Conservation (phyloP, 257 asterid species). For the Salvia splendens region DNA sequence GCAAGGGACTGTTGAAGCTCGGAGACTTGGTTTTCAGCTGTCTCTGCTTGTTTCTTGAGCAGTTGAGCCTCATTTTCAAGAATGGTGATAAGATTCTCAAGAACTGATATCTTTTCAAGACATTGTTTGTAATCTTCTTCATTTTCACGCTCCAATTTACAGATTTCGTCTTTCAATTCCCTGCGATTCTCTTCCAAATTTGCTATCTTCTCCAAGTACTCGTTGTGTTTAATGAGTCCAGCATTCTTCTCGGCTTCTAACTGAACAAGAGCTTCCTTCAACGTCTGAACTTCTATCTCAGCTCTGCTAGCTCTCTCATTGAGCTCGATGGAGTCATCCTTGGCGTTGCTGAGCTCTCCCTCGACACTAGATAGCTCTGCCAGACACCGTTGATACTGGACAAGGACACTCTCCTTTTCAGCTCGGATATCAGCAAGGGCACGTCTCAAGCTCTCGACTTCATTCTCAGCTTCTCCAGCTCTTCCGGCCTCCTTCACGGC, state of each 20-base stretch:
- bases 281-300: slow-evolving; percentile 61
- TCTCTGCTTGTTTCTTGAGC: slow-evolving; percentile 61
- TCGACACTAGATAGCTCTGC: slow-evolving; percentile 55
- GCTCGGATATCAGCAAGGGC: slow-evolving; percentile 53
- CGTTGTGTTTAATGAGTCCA: slow-evolving; percentile 51
- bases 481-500: slow-evolving; percentile 51
- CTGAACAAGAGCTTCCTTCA: slow-evolving; percentile 67
- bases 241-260: slow-evolving; percentile 64
- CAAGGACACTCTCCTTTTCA: slow-evolving; percentile 63
- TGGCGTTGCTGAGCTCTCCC: slow-evolving; percentile 54
- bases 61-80: slow-evolving; percentile 53
- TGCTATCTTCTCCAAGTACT: slow-evolving; percentile 57
- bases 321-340: slow-evolving; percentile 51
- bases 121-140: slow-evolving; percentile 52
- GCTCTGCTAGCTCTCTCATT: slow-evolving; percentile 59
- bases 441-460: slow-evolving; percentile 54
- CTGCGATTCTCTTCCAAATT: slow-evolving; percentile 45
- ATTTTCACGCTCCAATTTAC: slow-evolving; percentile 61
- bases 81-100: slow-evolving; percentile 51
- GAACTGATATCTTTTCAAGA: slow-evolving; percentile 54
- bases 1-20: slow-evolving; percentile 54
- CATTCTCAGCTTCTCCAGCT: slow-evolving; percentile 62
- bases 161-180: slow-evolving; percentile 60
- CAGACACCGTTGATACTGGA: slow-evolving; percentile 68
- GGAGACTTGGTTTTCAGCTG: slow-evolving; percentile 65